A percentile compares a stretch with the other conserved stretches of the same genome.
phyloP scores from a whole-genome alignment of 495 filamentous ascomycete species.

The Emericellopsis terricola region DNA sequence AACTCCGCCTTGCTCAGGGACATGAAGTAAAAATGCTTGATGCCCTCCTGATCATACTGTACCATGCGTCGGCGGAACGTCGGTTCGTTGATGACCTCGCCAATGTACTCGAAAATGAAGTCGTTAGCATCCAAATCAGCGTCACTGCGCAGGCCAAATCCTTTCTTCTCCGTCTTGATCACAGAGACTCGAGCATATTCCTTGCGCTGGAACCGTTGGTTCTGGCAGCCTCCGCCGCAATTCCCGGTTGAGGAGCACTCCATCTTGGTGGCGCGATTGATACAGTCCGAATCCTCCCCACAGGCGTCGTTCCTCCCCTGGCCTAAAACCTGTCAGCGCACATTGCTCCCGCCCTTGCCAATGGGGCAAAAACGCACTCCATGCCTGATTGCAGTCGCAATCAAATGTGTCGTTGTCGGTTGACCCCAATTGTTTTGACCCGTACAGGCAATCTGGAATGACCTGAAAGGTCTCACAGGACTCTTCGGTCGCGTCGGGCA shows the following conservation, averaged over 20 bases:
- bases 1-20: constrained; percentile 93
- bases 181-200: constrained; percentile 85
- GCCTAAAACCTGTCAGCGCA: constrained; percentile 29
- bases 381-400: constrained; percentile 90
- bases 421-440: constrained; percentile 71
- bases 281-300: constrained; percentile 94
- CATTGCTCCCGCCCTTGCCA: constrained; percentile 4
- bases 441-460: constrained; percentile 71
- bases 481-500: constrained; percentile 58
- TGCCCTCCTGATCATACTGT: constrained; percentile 85
- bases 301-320: constrained; percentile 64
- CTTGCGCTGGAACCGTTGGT: constrained; percentile 84
- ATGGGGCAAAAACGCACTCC: constrained; percentile 48
- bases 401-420: constrained; percentile 83
- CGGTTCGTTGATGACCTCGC: constrained; percentile 88
- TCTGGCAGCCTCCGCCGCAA: constrained; percentile 77
- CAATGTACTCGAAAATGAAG: constrained; percentile 96
- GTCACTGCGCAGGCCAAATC: constrained; percentile 77
- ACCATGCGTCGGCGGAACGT: constrained; percentile 76
- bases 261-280: constrained; percentile 96
- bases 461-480: constrained; percentile 61
- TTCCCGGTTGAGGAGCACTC: constrained; percentile 78
- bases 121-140: constrained; percentile 56
- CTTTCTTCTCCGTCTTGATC: constrained; percentile 95
- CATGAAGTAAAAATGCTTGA: constrained; percentile 99